Evolutionary conservation across 441 rosid species (phyloP), one percentile per base, ranked within the genome.

Genomic region (Francoa sonchifolia): DNA sequence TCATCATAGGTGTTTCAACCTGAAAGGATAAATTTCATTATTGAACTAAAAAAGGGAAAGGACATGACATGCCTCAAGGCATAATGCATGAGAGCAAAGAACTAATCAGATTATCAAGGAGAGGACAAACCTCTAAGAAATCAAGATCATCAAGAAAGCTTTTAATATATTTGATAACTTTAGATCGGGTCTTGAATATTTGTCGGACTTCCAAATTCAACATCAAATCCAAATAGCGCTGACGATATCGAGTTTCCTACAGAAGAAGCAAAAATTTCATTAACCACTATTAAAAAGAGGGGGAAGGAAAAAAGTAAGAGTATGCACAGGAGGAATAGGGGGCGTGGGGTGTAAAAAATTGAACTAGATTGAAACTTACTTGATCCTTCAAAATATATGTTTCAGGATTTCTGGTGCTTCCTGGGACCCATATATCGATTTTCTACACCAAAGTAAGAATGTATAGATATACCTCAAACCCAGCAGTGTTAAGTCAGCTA

Each of bases 1-100:
- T 80, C 93, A 83, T 67, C 84, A 83, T 83, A 25, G 93, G 94
- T 40, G 97, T 87, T 59, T 87, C 96, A 38, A 77, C 93, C 95
- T 80, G 49, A 22, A 46, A 17, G 37, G 17, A 36, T 27, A 9
- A 25, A 16, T 45, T 31, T 6, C 4, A 23, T 6, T 2, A 18
- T 11, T 12, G 18, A 23, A 12, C 5, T 17, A n/a, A 43, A 9
- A 43, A 17, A 13, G 2, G 12, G 11, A 21, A 35, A 29, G n/a
- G 4, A 21, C n/a, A n/a, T n/a, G n/a, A n/a, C n/a, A n/a, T n/a
- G n/a, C n/a, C n/a, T n/a, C n/a, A n/a, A n/a, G n/a, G n/a, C n/a
- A n/a, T n/a, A n/a, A n/a, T n/a, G n/a, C n/a, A n/a, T n/a, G n/a
- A n/a, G n/a, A n/a, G n/a, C n/a, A n/a, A n/a, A n/a, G n/a, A n/a